These are phyloP conservation scores for Clonostachys sp. DNA, from an alignment of 2,329 filamentous ascomycete species.

Conservation along the genomic window DNA sequence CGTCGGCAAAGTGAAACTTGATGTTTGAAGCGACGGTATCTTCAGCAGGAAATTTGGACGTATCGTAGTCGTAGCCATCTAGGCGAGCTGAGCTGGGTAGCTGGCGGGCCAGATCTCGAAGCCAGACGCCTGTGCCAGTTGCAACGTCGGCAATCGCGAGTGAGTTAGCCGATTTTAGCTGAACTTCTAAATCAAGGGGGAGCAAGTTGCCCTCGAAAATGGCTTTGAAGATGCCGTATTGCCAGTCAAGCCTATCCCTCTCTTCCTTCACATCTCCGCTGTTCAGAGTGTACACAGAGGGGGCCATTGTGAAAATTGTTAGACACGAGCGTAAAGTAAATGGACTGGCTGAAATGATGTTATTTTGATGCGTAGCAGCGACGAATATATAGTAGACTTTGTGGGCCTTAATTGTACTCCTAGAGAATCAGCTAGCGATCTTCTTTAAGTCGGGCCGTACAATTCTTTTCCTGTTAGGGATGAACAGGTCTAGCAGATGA, in stretches of 20 bases:
- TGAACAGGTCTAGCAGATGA: too few species aligned
- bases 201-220: background rate
- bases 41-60: slow-evolving; percentile 8
- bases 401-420: too few species aligned
- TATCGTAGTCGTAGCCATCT: slow-evolving; percentile 9
- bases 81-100: slow-evolving; percentile 5
- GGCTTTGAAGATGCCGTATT: background rate
- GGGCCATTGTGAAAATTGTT: background rate
- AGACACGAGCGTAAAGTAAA: too few species aligned
- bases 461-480: too few species aligned
- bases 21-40: slow-evolving; percentile 6
- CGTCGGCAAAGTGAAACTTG: background rate
- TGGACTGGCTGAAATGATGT: too few species aligned
- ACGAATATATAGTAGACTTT: too few species aligned
- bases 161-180: background rate
- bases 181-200: background rate
- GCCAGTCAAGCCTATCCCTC: background rate
- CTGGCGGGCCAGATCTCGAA: slow-evolving; percentile 6
- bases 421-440: too few species aligned
- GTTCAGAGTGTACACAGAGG: background rate
- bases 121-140: slow-evolving; percentile 13
- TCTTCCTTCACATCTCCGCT: background rate
- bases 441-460: too few species aligned
- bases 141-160: slow-evolving; percentile 7
- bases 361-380: too few species aligned